These are phyloP conservation scores for Penicillium coffeae DNA, from an alignment of 495 filamentous ascomycete genomes.

Conservation along the genomic window DNA sequence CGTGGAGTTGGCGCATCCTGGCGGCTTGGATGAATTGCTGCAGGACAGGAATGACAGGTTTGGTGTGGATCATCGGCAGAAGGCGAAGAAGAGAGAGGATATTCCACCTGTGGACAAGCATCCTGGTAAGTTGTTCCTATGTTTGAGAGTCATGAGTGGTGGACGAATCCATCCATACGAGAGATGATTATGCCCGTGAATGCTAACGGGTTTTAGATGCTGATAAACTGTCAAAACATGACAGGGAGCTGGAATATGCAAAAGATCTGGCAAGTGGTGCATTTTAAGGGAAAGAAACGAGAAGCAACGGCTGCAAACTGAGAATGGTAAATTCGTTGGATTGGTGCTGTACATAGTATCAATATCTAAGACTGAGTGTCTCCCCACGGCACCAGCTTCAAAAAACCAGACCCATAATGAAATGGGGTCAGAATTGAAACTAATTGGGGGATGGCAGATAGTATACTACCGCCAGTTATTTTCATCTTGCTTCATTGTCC, in stretches of 20 bases:
- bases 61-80: constrained; percentile 55
- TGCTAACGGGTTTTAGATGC: not conserved
- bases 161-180: not conserved
- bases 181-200: not conserved
- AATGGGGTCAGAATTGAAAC: constrained; percentile 48
- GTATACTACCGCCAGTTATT: constrained; percentile 17
- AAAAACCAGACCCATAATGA: constrained; percentile 49
- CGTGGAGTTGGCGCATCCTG: constrained; percentile 52
- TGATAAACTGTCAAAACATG: constrained; percentile 5
- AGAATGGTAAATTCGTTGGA: no score
- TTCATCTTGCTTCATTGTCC: constrained; percentile 65
- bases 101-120: constrained; percentile 59
- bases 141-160: no score
- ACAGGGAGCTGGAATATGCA: not conserved
- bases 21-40: constrained; percentile 56
- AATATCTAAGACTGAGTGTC: constrained; percentile 20
- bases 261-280: not conserved
- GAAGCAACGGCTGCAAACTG: not conserved
- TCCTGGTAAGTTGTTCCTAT: constrained; percentile 42
- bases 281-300: not conserved
- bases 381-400: constrained; percentile 41
- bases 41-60: constrained; percentile 64
- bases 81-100: constrained; percentile 58
- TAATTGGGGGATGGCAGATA: constrained; percentile 37
- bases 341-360: no score